Percentiles rank a stretch among this genome's conserved stretches.
Conservation (phyloP, 768 basidiomycete species). For the Leccinellum rugosiceps region DNA sequence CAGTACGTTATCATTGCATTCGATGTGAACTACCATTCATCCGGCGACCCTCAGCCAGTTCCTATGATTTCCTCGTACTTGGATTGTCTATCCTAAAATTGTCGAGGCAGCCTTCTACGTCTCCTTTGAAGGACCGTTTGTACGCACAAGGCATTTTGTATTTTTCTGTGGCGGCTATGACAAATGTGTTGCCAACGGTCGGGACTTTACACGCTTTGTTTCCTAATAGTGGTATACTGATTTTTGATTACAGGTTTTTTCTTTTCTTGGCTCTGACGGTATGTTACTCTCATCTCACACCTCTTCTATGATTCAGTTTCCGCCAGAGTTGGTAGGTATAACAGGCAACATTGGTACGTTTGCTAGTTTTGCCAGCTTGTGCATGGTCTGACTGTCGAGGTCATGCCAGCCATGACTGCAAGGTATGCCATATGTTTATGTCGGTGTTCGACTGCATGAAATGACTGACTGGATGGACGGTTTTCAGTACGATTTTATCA, state of each 20-base stretch:
- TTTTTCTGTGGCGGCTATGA: slow-evolving; percentile 10
- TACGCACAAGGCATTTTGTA: slow-evolving; percentile 17
- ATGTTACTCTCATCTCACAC: background rate
- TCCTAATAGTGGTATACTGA: background rate
- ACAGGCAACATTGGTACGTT: slow-evolving; percentile 7
- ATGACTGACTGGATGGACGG: background rate
- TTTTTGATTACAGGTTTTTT: slow-evolving; percentile 4
- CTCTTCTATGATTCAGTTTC: background rate
- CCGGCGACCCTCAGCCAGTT: slow-evolving; percentile 6
- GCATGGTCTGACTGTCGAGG: background rate
- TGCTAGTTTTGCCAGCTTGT: background rate
- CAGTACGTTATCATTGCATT: slow-evolving; percentile 9
- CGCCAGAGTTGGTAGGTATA: slow-evolving; percentile 8
- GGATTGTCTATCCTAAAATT: slow-evolving; percentile 14
- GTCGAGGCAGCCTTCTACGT: slow-evolving; percentile 8
- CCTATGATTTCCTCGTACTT: slow-evolving; percentile 21
- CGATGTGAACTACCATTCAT: background rate
- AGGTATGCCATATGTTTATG: slow-evolving; percentile 2
- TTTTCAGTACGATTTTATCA: slow-evolving; percentile 14
- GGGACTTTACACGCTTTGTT: background rate
- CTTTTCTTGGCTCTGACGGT: slow-evolving; percentile 7
- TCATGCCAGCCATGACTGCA: slow-evolving; percentile 7
- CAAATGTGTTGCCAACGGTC: slow-evolving; percentile 14
- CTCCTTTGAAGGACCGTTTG: slow-evolving; percentile 11
- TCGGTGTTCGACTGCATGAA: background rate